A percentile compares a stretch with the other conserved stretches of the same genome.
phyloP scores from a whole-genome alignment of 2,329 filamentous ascomycete genomes.

The Pseudocercospora vitis region DNA sequence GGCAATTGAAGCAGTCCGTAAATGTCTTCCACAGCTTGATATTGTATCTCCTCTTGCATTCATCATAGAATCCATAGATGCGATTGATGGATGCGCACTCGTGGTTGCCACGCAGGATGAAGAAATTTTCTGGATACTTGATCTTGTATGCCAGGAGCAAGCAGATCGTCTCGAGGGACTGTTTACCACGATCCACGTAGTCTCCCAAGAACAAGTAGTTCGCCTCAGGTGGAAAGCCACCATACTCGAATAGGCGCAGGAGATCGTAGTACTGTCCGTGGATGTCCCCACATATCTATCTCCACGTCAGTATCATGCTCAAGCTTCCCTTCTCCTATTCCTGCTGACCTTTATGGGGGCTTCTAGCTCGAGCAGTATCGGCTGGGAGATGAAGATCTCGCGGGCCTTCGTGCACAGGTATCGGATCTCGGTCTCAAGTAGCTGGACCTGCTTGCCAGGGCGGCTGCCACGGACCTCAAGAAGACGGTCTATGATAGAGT shows the following conservation, averaged over 20 bases:
- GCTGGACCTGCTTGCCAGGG: constrained; percentile 96
- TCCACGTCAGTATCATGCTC: constrained; percentile 22
- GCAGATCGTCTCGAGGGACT: constrained; percentile 98
- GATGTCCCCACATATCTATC: constrained; percentile 96
- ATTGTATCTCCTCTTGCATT: constrained; percentile 98
- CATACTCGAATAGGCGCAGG: constrained; percentile 94
- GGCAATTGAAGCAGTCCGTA: constrained; percentile 98
- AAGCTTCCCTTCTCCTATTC: background rate
- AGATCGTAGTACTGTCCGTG: constrained; percentile 99
- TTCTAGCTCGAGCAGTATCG: constrained; percentile 94
- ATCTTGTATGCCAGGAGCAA: constrained; percentile 98
- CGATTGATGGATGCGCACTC: constrained; percentile 98
- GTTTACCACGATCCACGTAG: constrained; percentile 98
- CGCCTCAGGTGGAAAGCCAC: constrained; percentile 95
- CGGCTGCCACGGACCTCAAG: constrained; percentile 96
- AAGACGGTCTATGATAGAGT: constrained; percentile 98
- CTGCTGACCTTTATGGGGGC: constrained; percentile 91
- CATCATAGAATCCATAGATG: constrained; percentile 99
- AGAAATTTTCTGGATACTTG: constrained; percentile 99
- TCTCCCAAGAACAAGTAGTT: constrained; percentile 99
- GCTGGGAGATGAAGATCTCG: constrained; percentile 99
- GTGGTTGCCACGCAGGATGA: constrained; percentile 97
- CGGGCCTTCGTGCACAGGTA: constrained; percentile 97
- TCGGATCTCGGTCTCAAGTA: constrained; percentile 93
- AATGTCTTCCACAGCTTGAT: constrained; percentile 99